Conservation (phyloP, 2,329 filamentous ascomycete species). For the Shiraia sp. region DNA sequence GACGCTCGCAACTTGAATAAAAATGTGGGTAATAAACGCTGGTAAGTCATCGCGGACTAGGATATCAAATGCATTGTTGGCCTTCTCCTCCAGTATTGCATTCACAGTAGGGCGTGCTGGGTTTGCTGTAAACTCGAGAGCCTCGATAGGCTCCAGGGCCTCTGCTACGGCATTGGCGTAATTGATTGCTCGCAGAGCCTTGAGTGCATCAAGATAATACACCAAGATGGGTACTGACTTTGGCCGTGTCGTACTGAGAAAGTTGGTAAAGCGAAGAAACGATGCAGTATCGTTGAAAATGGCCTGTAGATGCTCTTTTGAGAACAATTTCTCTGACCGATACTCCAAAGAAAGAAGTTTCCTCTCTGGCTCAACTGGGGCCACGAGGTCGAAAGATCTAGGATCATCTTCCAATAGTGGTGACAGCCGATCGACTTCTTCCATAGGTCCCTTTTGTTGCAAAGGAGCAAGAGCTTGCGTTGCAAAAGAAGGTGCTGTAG, state of each 20-base stretch:
- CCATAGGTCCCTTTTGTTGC: constrained; percentile 48
- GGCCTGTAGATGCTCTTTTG: constrained; percentile 63
- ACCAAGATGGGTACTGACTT: constrained; percentile 67
- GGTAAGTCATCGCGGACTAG: constrained; percentile 71
- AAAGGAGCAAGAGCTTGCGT: constrained; percentile 45
- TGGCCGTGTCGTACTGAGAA: constrained; percentile 63
- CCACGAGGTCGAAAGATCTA: constrained; percentile 58
- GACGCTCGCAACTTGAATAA: constrained; percentile 69
- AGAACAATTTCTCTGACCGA: constrained; percentile 69
- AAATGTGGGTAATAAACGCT: constrained; percentile 71
- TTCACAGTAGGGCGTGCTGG: constrained; percentile 60
- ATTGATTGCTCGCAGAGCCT: constrained; percentile 70
- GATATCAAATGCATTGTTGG: constrained; percentile 65
- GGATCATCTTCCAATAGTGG: constrained; percentile 58
- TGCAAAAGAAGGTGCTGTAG: constrained; percentile 35
- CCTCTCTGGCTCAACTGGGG: constrained; percentile 31
- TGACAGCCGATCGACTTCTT: constrained; percentile 51
- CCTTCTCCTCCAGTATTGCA: constrained; percentile 63
- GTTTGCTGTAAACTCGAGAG: constrained; percentile 59
- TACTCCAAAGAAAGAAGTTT: constrained; percentile 62
- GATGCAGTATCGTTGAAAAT: constrained; percentile 68
- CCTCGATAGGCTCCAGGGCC: constrained; percentile 60
- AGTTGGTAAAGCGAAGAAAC: constrained; percentile 68
- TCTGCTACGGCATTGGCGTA: constrained; percentile 72
- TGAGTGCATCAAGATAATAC: constrained; percentile 73